Base-by-base conservation (phyloP, 2,329 filamentous ascomycete species). In the Phoma sp. region DNA sequence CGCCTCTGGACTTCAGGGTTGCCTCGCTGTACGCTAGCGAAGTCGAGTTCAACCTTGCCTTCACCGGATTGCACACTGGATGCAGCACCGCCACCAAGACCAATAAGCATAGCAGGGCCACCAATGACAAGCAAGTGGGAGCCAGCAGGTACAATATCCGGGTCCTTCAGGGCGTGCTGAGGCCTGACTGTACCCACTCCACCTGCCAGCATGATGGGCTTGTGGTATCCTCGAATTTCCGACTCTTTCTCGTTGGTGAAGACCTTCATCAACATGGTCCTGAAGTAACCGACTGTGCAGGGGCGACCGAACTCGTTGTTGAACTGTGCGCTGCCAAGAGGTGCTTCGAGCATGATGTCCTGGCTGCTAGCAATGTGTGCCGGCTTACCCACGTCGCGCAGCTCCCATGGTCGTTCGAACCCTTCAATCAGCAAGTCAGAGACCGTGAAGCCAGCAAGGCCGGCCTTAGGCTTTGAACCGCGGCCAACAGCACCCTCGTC, bases 231-330 rank as follows among this genome's bases (percentile, higher is more conserved):
- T 64, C 94, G 85, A 70, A 91, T 84, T 64, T 96, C 92, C 19
- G 82, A 82, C 57, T 84, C 80, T 36, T 84, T 85, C 51, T 85
- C 81, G 39, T 81, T 82, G n/a, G 83, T 76, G 24, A 84, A 81
- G 27, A 90, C 82, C 53, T 87, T 83, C 38, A 88, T 90, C 27
- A 96, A 85, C 33, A 99, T 83, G 0, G 95, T 99, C 57, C 94
- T 85, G 82, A 99, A 99, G 72, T 92, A 94, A 21, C 95, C 95
- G 2, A 89, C 85, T 12, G 96, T 88, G 70, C 89, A 92, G 32
- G 95, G 94, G 33, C 95, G 86, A 24, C 95, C 95, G 69, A 98
- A 99, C 71, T 97, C 95, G 72, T 99, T 99, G 81, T 98, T 98
- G 82, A 96, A 98, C 19, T 91, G 87, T 45, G 95, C 95, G 67